Evolutionary conservation across 1,139 yeast species (phyloP), one percentile per base, ranked within the genome.

Genomic region (Suhomyces bribrorum): DNA sequence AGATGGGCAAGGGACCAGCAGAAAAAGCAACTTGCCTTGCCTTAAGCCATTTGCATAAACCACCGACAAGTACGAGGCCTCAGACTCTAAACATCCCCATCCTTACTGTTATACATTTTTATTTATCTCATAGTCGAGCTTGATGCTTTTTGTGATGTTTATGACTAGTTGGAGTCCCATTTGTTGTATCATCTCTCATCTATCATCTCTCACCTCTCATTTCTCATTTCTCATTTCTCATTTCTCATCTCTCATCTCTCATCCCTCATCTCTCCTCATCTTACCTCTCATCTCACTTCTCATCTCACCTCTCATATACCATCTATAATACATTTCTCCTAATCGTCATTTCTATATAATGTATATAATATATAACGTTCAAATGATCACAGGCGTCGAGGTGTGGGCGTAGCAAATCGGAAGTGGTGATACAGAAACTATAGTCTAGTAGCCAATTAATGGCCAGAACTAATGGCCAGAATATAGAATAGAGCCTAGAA

Each of bases 1-100:
- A 80, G 90, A 65, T 92, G 97, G 97, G 97, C 97, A 9, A 79
- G 95, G 52, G 96, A 86, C 53, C 96, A 83, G 64, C 89, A 82
- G 59, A 82, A 80, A 66, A 66, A 73, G 44, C 84, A 79, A 45
- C 66, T 38, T 48, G 49, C 22, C 14, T 31, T 33, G 17, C 18
- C 16, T 9, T 27, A 27, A 17, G n/a, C n/a, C n/a, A n/a, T n/a
- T n/a, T n/a, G n/a, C n/a, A n/a, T n/a, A n/a, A n/a, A n/a, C n/a
- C n/a, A n/a, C n/a, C n/a, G n/a, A n/a, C n/a, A n/a, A n/a, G n/a
- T n/a, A n/a, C n/a, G n/a, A n/a, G n/a, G n/a, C n/a, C n/a, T n/a
- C n/a, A n/a, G n/a, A n/a, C n/a, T n/a, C n/a, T n/a, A n/a, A n/a
- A n/a, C n/a, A n/a, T n/a, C n/a, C n/a, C n/a, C n/a, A n/a, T n/a